Conservation (phyloP, 1,284 basidiomycete genomes). For the Cystobasidiaceae sp. region DNA sequence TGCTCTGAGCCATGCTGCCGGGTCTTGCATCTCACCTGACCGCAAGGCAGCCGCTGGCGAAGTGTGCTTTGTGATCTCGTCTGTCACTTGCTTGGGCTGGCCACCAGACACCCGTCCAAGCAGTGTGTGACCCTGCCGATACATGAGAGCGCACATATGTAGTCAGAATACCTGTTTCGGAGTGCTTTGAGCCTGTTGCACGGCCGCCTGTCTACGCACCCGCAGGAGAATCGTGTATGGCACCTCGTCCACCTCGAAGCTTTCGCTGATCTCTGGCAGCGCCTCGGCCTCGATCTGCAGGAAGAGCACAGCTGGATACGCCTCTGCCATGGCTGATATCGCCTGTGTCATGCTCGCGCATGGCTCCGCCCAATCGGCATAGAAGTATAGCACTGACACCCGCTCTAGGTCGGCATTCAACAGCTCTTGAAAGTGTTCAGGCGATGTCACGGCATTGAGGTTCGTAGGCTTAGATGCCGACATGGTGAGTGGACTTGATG, state of each 20-base stretch:
- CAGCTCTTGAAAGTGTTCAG: slow-evolving; percentile 55
- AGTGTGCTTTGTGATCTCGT: slow-evolving; percentile 60
- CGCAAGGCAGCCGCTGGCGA: slow-evolving; percentile 34
- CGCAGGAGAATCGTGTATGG: slow-evolving; percentile 79
- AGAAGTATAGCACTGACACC: slow-evolving; percentile 83
- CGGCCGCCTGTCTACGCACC: slow-evolving; percentile 51
- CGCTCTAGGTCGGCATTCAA: slow-evolving; percentile 69
- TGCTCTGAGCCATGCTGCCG: neutral
- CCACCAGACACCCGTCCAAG: slow-evolving; percentile 76
- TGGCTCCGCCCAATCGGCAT: slow-evolving; percentile 86
- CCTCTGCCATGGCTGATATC: slow-evolving; percentile 61
- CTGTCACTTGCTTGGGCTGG: slow-evolving; percentile 65
- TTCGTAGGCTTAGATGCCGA: slow-evolving; percentile 2
- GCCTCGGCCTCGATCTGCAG: slow-evolving; percentile 91
- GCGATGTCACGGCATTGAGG: slow-evolving; percentile 20
- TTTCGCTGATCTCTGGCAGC: slow-evolving; percentile 82
- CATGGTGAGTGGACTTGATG: neutral
- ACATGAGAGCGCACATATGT: too few relatives aligned
- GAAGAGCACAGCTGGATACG: slow-evolving; percentile 64
- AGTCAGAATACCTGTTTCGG: too few relatives aligned
- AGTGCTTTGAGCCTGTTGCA: neutral
- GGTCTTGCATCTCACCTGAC: neutral
- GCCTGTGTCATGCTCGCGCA: slow-evolving; percentile 76
- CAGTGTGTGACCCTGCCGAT: slow-evolving; percentile 74
- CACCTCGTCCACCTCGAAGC: slow-evolving; percentile 86